These are phyloP conservation scores for Ascosphaera acerosa DNA, from an alignment of 2,329 filamentous ascomycete genomes.

Conservation along the genomic window DNA sequence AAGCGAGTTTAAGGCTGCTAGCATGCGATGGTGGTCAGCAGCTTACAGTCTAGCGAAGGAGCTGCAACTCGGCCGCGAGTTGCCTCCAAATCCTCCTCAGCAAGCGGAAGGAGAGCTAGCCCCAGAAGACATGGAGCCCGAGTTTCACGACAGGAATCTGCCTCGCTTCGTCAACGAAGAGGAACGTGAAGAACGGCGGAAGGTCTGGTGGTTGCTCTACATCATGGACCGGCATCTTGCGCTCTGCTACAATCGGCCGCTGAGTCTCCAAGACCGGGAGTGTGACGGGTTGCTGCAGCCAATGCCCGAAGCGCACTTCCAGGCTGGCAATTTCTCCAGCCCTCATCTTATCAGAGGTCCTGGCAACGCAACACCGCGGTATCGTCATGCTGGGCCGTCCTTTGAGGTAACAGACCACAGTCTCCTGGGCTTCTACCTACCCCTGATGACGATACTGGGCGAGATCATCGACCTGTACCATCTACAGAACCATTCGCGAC, in stretches of 20 bases:
- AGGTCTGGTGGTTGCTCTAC: conserved; percentile 87
- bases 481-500: conserved; percentile 64
- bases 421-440: conserved; percentile 79
- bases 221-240: conserved; percentile 75
- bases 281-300: conserved; percentile 63
- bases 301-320: conserved; percentile 68
- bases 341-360: conserved; percentile 12
- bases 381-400: conserved; percentile 39
- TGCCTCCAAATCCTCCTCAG: conserved; percentile 33
- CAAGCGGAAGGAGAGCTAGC: conserved; percentile 25
- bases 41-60: conserved; percentile 79
- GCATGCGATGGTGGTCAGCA: conserved; percentile 82
- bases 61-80: conserved; percentile 61
- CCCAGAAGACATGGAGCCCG: conserved; percentile 10
- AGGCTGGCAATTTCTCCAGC: conserved; percentile 50
- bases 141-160: conserved; percentile 3
- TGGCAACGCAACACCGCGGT: conserved; percentile 21
- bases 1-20: conserved; percentile 87
- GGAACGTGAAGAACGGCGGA: conserved; percentile 64
- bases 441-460: conserved; percentile 75
- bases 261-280: conserved; percentile 73
- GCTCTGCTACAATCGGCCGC: conserved; percentile 71
- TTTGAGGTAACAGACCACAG: conserved; percentile 70
- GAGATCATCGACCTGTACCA: conserved; percentile 82
- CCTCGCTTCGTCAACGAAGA: conserved; percentile 36